Evolutionary conservation across 176 grass and related monocot genomes (phyloP).

Genomic region (Alopecurus myosuroides): DNA sequence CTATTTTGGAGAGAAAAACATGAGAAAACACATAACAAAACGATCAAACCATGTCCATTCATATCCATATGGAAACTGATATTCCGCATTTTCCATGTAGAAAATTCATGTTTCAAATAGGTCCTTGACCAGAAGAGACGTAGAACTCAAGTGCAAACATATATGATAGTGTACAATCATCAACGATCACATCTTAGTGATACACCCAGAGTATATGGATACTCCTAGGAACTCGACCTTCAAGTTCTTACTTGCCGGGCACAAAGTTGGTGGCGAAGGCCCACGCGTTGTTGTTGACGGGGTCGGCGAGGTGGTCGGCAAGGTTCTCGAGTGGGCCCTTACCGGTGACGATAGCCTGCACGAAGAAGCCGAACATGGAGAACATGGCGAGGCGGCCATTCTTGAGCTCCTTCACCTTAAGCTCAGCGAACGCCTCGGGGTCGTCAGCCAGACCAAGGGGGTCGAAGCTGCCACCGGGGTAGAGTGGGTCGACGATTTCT

Average conservation of each 20-base stretch:
- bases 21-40: background rate
- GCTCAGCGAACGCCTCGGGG: conserved; percentile 80
- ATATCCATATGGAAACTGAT: background rate
- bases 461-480: conserved; percentile 88
- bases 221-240: background rate
- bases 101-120: background rate
- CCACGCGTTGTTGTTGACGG: conserved; percentile 97
- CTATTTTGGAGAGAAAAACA: background rate
- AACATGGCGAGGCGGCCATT: conserved; percentile 89
- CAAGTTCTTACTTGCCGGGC: conserved; percentile 52
- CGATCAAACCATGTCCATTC: background rate
- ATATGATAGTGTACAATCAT: conserved; percentile 7
- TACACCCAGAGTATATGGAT: background rate
- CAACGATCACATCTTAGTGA: background rate
- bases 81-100: background rate
- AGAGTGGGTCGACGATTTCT: conserved; percentile 76
- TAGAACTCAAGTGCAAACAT: background rate
- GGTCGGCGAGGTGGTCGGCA: conserved; percentile 87
- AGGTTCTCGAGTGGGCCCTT: conserved; percentile 94
- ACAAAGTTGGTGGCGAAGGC: conserved; percentile 96
- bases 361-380: conserved; percentile 92
- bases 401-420: conserved; percentile 97
- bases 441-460: conserved; percentile 78
- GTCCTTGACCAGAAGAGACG: background rate
- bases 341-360: conserved; percentile 89